Base-by-base conservation (phyloP, 169 alveolate genomes). In the Cryptosporidium muris region DNA sequence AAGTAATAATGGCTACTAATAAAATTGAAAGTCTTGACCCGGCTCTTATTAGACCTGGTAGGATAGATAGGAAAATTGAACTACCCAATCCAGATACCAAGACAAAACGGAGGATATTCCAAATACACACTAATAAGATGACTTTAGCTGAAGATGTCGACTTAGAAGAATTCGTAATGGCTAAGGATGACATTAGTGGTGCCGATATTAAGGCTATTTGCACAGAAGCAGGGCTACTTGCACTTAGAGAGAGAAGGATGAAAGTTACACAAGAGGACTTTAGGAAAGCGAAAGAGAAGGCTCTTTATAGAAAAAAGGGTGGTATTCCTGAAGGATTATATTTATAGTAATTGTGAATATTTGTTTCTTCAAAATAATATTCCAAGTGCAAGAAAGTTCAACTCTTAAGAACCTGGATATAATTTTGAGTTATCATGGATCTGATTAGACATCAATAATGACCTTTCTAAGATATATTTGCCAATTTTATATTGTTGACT, bases 171-270 rank as follows among this genome's bases (percentile, higher is more conserved):
- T 98, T 98, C 64, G 98, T 98, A 36, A 94, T 96, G 95, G 96
- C 99, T 52, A 98, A 98, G 94, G 99, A 98, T 91, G 99, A 98
- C 80, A 95, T 98, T 53, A 93, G 98, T 54, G 99, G 99, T 11
- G 99, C 99, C 16, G 99, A 97, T 91, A 97, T 98, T 91, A 98
- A 96, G 91, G 97, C 99, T 34, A 96, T 97, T 88, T 96, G 99
- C 88, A 97, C 99, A 48, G 99, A 98, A 91, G 99, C 99, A 36
- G 99, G 99, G 6, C 92, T 98, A 81, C 92, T 98, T 12, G 99
- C 99, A 25, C 95, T 98, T 64, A 96, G 99, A 53, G 99, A 98
- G 90, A 94, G 99, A 65, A 95, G 99, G 66, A 98, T 97, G 99
- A 97, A 95, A 89, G 97, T 98, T 45, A 95, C 97, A 11, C 98